Evolutionary conservation across 2,329 filamentous ascomycete genomes (phyloP).

Genomic region (Fusarium marasasianum): DNA sequence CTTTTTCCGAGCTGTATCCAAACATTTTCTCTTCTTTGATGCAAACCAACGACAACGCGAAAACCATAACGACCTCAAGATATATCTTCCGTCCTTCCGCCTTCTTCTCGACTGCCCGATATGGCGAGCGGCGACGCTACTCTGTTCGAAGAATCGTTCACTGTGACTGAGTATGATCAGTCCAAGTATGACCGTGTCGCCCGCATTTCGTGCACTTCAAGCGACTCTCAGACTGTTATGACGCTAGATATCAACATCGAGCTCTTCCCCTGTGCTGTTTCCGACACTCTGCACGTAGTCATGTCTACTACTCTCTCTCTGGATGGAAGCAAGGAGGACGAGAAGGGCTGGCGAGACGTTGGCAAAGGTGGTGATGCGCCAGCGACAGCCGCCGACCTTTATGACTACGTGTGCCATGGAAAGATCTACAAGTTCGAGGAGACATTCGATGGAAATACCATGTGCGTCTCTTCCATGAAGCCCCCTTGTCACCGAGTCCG

Average conservation of each 20-base stretch:
- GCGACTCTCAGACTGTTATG: constrained; percentile 79
- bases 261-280: constrained; percentile 79
- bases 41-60: constrained; percentile 17
- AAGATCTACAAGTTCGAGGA: constrained; percentile 92
- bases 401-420: constrained; percentile 87
- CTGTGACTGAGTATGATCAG: constrained; percentile 79
- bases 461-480: constrained; percentile 60
- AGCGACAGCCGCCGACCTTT: constrained; percentile 77
- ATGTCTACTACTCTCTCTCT: constrained; percentile 86
- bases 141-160: constrained; percentile 94
- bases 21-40: constrained; percentile 37
- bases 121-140: constrained; percentile 76
- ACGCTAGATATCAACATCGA: constrained; percentile 94
- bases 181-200: constrained; percentile 96
- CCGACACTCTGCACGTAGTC: constrained; percentile 82
- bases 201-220: constrained; percentile 80
- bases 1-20: constrained; percentile 32
- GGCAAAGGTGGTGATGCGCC: constrained; percentile 63
- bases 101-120: not conserved
- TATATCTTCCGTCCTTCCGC: not conserved
- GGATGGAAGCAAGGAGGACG: constrained; percentile 83
- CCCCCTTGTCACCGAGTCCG: not conserved
- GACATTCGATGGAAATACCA: constrained; percentile 78
- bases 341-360: constrained; percentile 83
- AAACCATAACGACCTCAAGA: not conserved